These are phyloP conservation scores for Hordeum marinum DNA, from an alignment of 176 grass and related monocot genomes.

Conservation along the genomic window DNA sequence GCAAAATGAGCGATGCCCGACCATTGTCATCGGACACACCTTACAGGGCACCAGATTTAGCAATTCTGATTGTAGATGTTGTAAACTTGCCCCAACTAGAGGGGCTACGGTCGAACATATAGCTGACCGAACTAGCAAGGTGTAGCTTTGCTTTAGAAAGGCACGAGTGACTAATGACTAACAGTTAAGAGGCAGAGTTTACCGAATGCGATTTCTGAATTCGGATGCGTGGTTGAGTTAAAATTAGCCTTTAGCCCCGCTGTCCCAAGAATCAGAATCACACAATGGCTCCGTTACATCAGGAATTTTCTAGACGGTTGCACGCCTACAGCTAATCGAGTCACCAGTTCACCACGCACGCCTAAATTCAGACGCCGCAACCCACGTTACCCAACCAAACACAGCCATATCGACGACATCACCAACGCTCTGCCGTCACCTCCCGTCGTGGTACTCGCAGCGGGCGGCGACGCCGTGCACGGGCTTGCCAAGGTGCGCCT, in stretches of 20 bases:
- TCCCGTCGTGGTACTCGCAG: conserved; percentile 70
- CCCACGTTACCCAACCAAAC: background rate
- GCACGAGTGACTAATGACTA: too few relatives aligned
- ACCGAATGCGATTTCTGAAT: background rate
- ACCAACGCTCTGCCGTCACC: conserved; percentile 9
- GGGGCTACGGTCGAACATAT: too few relatives aligned
- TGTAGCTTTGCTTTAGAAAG: background rate
- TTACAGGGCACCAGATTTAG: too few relatives aligned
- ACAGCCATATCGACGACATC: background rate
- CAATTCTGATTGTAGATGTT: too few relatives aligned
- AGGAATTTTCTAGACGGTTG: too few relatives aligned
- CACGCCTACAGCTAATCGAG: background rate
- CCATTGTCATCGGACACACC: too few relatives aligned
- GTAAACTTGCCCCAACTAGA: too few relatives aligned
- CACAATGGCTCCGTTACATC: background rate
- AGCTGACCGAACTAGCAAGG: background rate
- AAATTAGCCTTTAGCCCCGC: background rate
- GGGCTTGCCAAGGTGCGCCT: conserved; percentile 52
- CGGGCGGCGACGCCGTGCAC: conserved; percentile 13
- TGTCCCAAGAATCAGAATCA: background rate
- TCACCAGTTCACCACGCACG: background rate
- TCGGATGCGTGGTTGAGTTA: background rate
- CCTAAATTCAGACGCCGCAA: background rate
- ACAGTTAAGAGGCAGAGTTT: background rate
- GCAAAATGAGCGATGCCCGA: too few relatives aligned